phyloP scores from a whole-genome alignment of 768 basidiomycete species.

The Phylloporus arenicola region DNA sequence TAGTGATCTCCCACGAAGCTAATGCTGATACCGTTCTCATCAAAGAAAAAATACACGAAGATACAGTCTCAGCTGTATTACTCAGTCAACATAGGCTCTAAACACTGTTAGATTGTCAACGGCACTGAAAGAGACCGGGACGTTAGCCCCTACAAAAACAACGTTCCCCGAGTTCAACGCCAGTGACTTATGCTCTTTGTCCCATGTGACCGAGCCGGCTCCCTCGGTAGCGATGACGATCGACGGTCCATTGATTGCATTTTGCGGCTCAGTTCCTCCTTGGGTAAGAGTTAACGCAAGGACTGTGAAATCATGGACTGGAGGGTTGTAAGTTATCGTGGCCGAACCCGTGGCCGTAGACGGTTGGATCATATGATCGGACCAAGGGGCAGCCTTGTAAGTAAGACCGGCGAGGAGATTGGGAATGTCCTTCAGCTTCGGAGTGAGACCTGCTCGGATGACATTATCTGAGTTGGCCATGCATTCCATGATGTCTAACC shows the following conservation, averaged over 20 bases:
- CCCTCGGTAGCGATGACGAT: slow-evolving; percentile 75
- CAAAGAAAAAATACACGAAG: background rate
- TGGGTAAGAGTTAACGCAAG: slow-evolving; percentile 50
- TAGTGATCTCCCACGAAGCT: background rate
- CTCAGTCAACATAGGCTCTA: slow-evolving; percentile 26
- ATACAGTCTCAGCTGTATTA: background rate
- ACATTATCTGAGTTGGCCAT: slow-evolving; percentile 99
- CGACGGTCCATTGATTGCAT: slow-evolving; percentile 74
- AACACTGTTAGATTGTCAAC: slow-evolving; percentile 23
- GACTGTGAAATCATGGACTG: slow-evolving; percentile 91
- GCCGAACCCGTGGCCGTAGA: slow-evolving; percentile 38
- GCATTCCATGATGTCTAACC: slow-evolving; percentile 91
- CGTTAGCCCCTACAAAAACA: slow-evolving; percentile 74
- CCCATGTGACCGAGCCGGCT: slow-evolving; percentile 52
- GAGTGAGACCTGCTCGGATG: slow-evolving; percentile 95
- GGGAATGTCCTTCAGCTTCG: slow-evolving; percentile 90
- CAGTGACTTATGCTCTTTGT: slow-evolving; percentile 31
- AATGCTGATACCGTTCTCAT: background rate
- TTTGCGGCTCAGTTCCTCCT: slow-evolving; percentile 49
- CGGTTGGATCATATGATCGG: slow-evolving; percentile 67
- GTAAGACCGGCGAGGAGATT: slow-evolving; percentile 87
- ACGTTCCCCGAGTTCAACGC: slow-evolving; percentile 62
- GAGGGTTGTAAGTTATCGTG: slow-evolving; percentile 78
- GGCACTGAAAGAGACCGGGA: slow-evolving; percentile 46
- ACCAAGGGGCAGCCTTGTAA: slow-evolving; percentile 65